These are phyloP conservation scores for Pythium vanterpoolii DNA, from an alignment of 352 stramenopile genomes.

Conservation along the genomic window DNA sequence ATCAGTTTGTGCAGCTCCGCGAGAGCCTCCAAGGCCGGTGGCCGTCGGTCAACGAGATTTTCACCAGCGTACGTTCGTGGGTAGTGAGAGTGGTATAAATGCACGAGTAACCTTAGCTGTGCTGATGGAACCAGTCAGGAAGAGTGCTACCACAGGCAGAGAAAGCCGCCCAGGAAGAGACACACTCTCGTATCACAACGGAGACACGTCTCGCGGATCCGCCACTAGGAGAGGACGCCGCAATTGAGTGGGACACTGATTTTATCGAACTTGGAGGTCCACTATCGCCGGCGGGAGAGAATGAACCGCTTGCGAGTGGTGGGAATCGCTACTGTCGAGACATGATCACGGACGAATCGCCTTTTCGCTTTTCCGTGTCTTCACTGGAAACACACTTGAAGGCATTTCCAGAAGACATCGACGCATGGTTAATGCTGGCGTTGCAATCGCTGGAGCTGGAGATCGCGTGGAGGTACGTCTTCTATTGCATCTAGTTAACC, in stretches of 20 bases:
- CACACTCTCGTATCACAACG: no score
- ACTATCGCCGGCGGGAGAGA: neutral
- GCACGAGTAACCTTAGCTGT: no score
- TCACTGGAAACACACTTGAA: constrained; percentile 13
- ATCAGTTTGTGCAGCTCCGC: constrained; percentile 31
- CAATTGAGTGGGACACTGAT: neutral
- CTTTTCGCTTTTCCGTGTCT: neutral
- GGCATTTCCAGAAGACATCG: constrained; percentile 14
- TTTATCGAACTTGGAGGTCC: constrained; percentile 16
- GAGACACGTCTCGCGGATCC: no score
- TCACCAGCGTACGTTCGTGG: constrained; percentile 2
- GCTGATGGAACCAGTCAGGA: neutral
- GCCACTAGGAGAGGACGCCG: neutral
- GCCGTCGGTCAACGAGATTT: constrained; percentile 8
- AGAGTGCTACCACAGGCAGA: neutral
- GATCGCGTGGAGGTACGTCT: constrained; percentile 15
- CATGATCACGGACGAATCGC: neutral
- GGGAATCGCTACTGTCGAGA: constrained; percentile 8
- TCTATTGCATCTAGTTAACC: neutral
- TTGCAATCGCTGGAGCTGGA: constrained; percentile 17
- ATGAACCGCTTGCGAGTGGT: neutral
- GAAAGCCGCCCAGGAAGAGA: neutral
- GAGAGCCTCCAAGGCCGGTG: constrained; percentile 5
- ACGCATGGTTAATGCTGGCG: constrained; percentile 24
- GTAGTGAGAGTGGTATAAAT: neutral